Percentiles rank a stretch among this genome's conserved stretches.
phyloP scores from a whole-genome alignment of 495 filamentous ascomycete genomes.

The Trichocladium antarcticum region DNA sequence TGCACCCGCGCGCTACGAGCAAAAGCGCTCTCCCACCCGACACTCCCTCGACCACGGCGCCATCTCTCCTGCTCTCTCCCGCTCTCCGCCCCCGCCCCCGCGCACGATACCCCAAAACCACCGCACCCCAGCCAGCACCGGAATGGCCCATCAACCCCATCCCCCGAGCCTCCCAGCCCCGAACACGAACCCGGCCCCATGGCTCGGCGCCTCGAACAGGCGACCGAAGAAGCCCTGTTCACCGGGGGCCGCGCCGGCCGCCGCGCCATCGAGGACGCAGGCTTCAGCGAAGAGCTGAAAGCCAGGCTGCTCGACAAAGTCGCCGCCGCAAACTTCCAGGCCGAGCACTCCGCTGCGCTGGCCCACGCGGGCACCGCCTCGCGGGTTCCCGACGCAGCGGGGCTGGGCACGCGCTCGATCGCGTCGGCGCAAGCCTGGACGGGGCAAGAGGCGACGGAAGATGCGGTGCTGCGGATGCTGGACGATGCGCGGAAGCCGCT shows the following conservation, averaged over 20 bases:
- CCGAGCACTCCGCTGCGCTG: constrained; percentile 58
- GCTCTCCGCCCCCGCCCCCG: not conserved
- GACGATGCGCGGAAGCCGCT: constrained; percentile 70
- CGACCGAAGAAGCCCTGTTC: constrained; percentile 69
- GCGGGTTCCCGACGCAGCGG: constrained; percentile 45
- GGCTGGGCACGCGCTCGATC: constrained; percentile 58
- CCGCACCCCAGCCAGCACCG: not conserved
- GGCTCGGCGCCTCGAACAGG: constrained; percentile 60
- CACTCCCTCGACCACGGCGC: not conserved
- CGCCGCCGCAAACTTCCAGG: constrained; percentile 55
- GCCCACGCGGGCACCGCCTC: constrained; percentile 45
- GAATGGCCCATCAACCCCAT: not conserved
- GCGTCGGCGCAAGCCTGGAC: constrained; percentile 68
- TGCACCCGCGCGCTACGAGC: constrained; percentile 10
- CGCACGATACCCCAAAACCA: not conserved
- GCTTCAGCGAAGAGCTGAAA: constrained; percentile 81
- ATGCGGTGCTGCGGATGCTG: constrained; percentile 80
- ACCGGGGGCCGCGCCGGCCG: constrained; percentile 58
- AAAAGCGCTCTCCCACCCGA: not conserved
- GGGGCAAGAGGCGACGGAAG: constrained; percentile 60
- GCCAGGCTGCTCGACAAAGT: constrained; percentile 61
- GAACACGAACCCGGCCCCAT: constrained; percentile 46
- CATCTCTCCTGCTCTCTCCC: not conserved
- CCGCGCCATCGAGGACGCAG: constrained; percentile 70
- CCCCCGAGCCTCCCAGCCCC: not conserved